Evolutionary conservation across 495 filamentous ascomycete genomes (phyloP), one percentile per base, ranked within the genome.

Genomic region (Neurospora sp.): DNA sequence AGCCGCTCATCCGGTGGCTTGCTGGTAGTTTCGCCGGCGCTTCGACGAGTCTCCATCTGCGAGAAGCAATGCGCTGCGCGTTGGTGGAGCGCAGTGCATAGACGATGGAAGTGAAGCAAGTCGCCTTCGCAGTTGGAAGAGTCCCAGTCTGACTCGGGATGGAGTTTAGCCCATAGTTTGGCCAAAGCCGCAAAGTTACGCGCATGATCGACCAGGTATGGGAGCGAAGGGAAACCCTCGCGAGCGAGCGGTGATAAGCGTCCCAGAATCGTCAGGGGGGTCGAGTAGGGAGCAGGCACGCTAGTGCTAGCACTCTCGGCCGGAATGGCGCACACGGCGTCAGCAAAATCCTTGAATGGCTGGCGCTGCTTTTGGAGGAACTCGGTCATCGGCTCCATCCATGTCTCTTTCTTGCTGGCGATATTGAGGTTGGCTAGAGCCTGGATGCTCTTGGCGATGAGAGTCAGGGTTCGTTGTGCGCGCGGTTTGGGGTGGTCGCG

Each of bases 341-440:
- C 94, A 73, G 98, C 89, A 76, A 95, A 98, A 37, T 90, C 86
- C 79, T 94, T 96, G 83, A 98, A 93, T 31, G 91, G 89, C 71
- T 90, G 88, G 9, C 89, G 83, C 72, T 91, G 85, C n/a, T 84
- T 81, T 10, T 77, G 76, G 71, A 93, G 84, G 75, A 93, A 93
- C 12, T 86, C 87, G 78, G 98, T 99, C 96, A 98, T 98, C 5
- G 93, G 93, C 81, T 97, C 96, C 96, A 99, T 99, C 94, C 95
- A 99, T 4, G 91, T 88, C 80, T 98, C 96, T 80, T 98, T 98
- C 77, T 91, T 92, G 71, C 96, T 96, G 74, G 98, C 98, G 3
- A 89, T 94, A 12, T 92, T 92, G 83, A 98, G 89, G 78, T 98
- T 98, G 22, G 95, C 96, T 45, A 99, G 85, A 18, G 92, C 94